Conservation (phyloP, 1,284 basidiomycete species). For the Kwoniella shivajii region DNA sequence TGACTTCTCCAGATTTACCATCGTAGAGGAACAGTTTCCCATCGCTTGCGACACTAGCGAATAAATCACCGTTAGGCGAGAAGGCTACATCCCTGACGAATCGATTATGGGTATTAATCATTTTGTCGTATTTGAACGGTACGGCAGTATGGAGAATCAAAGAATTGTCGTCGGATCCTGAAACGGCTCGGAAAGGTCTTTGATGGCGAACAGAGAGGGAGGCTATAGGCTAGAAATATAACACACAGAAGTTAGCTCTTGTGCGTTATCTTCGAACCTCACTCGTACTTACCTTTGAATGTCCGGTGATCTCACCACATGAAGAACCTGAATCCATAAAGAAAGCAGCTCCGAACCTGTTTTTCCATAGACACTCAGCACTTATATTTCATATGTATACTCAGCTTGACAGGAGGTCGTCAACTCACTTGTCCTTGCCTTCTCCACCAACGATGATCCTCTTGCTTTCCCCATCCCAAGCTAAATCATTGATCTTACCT, state of each 20-base stretch:
- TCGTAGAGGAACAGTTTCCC: slow-evolving; percentile 87
- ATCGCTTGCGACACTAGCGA: slow-evolving; percentile 90
- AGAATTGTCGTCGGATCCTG: slow-evolving; percentile 77
- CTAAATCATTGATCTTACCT: slow-evolving; percentile 86
- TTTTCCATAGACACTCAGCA: background rate
- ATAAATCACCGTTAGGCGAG: slow-evolving; percentile 76
- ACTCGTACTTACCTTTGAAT: slow-evolving; percentile 69
- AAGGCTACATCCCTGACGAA: slow-evolving; percentile 93
- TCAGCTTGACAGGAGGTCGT: background rate
- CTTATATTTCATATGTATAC: background rate
- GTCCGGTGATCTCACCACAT: slow-evolving; percentile 90
- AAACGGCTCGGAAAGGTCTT: slow-evolving; percentile 88
- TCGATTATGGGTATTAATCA: slow-evolving; percentile 85
- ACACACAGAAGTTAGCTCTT: background rate
- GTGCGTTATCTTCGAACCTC: background rate
- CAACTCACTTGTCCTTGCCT: slow-evolving; percentile 78
- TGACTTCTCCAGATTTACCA: slow-evolving; percentile 81
- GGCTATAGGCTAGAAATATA: slow-evolving; percentile 67
- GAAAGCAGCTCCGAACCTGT: slow-evolving; percentile 82
- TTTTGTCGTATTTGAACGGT: slow-evolving; percentile 88
- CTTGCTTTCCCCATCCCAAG: slow-evolving; percentile 96
- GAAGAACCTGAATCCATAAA: slow-evolving; percentile 85
- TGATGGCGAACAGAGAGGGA: slow-evolving; percentile 87
- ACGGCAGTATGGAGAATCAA: slow-evolving; percentile 77
- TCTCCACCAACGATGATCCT: slow-evolving; percentile 96